Conservation (phyloP, 2,329 filamentous ascomycete species). For the Cladosporium colombiae region DNA sequence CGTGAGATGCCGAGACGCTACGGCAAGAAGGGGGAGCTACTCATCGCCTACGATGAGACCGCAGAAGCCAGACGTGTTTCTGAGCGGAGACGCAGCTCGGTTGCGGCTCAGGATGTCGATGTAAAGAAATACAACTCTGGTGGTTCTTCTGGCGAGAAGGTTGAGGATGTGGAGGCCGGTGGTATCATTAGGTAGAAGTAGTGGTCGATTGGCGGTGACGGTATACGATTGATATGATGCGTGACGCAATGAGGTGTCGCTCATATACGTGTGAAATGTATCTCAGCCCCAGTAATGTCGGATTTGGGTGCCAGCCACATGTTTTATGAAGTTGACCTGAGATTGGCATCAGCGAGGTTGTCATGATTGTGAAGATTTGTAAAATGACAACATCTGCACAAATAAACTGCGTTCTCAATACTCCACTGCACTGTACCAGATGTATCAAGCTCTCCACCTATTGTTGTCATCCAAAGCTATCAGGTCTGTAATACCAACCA, state of each 20-base stretch:
- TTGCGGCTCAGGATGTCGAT: constrained; percentile 16
- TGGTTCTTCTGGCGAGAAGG: not conserved
- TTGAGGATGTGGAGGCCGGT: constrained; percentile 19
- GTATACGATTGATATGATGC: not conserved
- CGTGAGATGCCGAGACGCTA: constrained; percentile 56
- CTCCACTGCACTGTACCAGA: not conserved
- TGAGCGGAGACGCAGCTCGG: constrained; percentile 29
- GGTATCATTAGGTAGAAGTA: not conserved
- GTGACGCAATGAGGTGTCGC: not conserved
- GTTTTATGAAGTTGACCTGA: too few relatives aligned
- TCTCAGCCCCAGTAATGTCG: too few relatives aligned
- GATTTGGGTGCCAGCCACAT: too few relatives aligned
- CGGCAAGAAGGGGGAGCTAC: constrained; percentile 59
- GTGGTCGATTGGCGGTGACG: not conserved
- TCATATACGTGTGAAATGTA: not conserved
- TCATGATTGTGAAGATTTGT: too few relatives aligned
- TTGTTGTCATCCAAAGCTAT: not conserved
- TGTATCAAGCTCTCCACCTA: too few relatives aligned
- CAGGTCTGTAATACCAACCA: not conserved
- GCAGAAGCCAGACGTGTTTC: constrained; percentile 30
- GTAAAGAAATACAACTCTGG: not conserved
- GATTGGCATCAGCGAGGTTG: too few relatives aligned
- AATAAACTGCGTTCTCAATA: not conserved
- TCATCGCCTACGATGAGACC: constrained; percentile 54
- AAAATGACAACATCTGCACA: not conserved